A percentile compares a stretch with the other conserved stretches of the same genome.
phyloP scores from a whole-genome alignment of 768 basidiomycete genomes.

The Mycena maculata region DNA sequence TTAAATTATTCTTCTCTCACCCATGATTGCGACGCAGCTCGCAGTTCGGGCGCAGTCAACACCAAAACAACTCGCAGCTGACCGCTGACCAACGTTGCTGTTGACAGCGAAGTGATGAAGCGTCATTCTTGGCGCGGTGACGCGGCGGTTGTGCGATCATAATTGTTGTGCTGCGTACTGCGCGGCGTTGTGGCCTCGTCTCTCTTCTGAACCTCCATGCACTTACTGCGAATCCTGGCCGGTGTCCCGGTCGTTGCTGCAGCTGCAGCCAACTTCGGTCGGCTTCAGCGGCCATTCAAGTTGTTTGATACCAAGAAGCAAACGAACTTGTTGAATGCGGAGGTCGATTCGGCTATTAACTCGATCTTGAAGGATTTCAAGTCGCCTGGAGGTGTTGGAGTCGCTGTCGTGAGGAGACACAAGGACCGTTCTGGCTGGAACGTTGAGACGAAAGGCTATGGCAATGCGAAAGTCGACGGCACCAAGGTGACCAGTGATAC shows the following conservation, averaged over 20 bases:
- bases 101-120: no score
- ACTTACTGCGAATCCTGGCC: neutral
- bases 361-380: conserved; percentile 32
- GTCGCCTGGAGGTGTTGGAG: conserved; percentile 30
- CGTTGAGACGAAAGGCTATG: conserved; percentile 37
- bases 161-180: no score
- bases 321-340: neutral
- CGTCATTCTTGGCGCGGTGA: no score
- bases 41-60: no score
- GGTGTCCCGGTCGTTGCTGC: neutral
- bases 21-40: no score
- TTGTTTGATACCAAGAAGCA: neutral
- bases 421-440: conserved; percentile 13
- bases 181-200: no score
- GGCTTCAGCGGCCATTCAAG: conserved; percentile 5
- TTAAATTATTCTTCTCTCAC: no score
- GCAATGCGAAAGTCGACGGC: conserved; percentile 33
- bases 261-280: neutral
- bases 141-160: no score
- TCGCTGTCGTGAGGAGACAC: conserved; percentile 28
- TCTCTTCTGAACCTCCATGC: neutral
- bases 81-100: no score
- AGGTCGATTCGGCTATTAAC: conserved; percentile 28
- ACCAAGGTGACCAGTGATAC: conserved; percentile 29
- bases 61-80: no score